These are phyloP conservation scores for Botrytis fabae DNA, from an alignment of 2,329 filamentous ascomycete genomes.

Conservation along the genomic window DNA sequence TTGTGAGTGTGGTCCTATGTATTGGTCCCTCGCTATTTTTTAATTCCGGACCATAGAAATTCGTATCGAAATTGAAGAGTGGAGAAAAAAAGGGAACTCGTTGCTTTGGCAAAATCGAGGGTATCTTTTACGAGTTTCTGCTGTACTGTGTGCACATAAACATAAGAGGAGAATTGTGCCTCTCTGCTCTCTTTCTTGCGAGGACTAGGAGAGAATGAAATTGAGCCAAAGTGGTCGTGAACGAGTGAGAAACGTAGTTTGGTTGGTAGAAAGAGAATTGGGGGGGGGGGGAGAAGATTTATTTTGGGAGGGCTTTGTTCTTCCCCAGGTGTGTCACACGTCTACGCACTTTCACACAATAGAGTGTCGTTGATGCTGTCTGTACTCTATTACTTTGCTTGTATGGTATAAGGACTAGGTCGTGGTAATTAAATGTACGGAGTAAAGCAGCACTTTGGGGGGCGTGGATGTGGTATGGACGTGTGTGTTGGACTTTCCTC, in stretches of 20 bases:
- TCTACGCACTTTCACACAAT: conserved; percentile 7
- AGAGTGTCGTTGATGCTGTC: neutral
- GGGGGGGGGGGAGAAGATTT: neutral
- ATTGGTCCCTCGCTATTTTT: conserved; percentile 17
- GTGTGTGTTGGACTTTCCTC: conserved; percentile 1
- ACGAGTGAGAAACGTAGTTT: neutral
- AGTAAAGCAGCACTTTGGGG: conserved; percentile 3
- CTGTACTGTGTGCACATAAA: neutral
- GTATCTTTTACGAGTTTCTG: conserved; percentile 5
- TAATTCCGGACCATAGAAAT: conserved; percentile 20
- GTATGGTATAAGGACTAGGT: neutral
- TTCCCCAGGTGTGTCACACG: neutral
- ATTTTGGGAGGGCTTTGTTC: conserved; percentile 10
- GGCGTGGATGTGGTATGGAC: neutral
- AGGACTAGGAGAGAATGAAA: neutral
- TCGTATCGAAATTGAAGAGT: conserved; percentile 21
- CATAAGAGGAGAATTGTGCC: neutral
- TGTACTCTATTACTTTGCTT: neutral
- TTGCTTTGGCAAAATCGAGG: conserved; percentile 6
- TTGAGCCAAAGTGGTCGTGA: neutral
- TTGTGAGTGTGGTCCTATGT: neutral
- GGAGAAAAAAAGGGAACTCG: conserved; percentile 13
- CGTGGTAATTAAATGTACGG: neutral
- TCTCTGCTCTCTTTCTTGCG: neutral
- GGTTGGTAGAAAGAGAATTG: neutral